Percentiles rank a stretch among this genome's conserved stretches.
Evolutionary conservation across 2,329 filamentous ascomycete species (phyloP).

Genomic region (Cordyceps fumosorosea): DNA sequence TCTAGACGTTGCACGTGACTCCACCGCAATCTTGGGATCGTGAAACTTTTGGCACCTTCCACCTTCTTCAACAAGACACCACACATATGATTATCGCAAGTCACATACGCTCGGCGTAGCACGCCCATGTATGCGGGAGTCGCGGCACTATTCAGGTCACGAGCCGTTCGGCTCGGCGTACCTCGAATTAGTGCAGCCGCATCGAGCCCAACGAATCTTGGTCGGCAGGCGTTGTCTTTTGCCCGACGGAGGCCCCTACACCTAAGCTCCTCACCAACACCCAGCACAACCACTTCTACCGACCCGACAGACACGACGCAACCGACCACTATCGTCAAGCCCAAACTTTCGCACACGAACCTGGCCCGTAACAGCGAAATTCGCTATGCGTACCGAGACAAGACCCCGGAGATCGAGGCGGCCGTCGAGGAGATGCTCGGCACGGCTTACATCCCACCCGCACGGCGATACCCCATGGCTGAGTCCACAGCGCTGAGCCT

Average conservation of each 20-base stretch:
- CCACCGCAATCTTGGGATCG: neutral
- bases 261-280: neutral
- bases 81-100: neutral
- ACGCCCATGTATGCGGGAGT: conserved; percentile 13
- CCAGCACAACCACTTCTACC: neutral
- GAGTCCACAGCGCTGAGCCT: neutral
- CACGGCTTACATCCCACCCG: conserved; percentile 5
- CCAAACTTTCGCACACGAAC: conserved; percentile 6
- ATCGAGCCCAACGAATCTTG: neutral
- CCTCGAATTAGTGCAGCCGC: neutral
- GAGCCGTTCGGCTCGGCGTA: neutral
- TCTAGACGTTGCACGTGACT: conserved; percentile 7
- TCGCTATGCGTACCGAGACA: neutral
- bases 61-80: neutral
- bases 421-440: neutral
- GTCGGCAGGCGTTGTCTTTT: neutral
- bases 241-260: neutral
- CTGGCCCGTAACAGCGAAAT: neutral
- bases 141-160: conserved; percentile 7
- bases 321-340: neutral
- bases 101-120: neutral
- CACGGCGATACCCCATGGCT: neutral
- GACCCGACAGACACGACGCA: neutral
- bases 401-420: conserved; percentile 6
- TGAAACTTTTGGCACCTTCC: conserved; percentile 1